Conservation (phyloP, 352 stramenopile genomes). For the Phytopythium chamaehyphon region DNA sequence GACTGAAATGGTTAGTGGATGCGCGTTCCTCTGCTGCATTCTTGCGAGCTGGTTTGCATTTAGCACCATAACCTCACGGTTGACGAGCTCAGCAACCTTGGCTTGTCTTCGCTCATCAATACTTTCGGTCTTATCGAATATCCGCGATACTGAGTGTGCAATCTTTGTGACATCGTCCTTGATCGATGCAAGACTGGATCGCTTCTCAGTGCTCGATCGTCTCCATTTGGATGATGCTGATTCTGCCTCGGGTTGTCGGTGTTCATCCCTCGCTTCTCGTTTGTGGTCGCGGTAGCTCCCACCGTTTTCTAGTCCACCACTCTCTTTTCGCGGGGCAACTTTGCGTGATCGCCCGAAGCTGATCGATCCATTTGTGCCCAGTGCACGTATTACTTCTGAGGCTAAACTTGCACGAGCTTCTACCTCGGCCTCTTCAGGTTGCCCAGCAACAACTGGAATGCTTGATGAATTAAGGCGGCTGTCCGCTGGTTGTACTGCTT, state of each 20-base stretch:
- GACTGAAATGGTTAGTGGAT: constrained; percentile 54
- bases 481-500: neutral
- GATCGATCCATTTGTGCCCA: neutral
- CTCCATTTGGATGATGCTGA: neutral
- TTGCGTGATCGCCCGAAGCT: neutral
- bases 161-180: constrained; percentile 26
- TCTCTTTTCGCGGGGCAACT: neutral
- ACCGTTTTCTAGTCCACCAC: neutral
- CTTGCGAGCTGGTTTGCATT: constrained; percentile 54
- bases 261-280: neutral
- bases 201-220: constrained; percentile 3
- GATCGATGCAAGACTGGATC: constrained; percentile 15
- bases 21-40: constrained; percentile 43
- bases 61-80: constrained; percentile 58
- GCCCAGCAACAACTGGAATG: neutral
- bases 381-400: neutral
- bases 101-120: constrained; percentile 32
- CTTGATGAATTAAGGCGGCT: neutral
- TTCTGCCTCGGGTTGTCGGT: neutral
- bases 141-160: constrained; percentile 25
- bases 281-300: neutral
- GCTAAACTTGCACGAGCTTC: neutral
- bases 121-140: constrained; percentile 38
- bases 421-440: neutral
- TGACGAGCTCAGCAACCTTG: constrained; percentile 47